Percentiles rank a stretch among this genome's conserved stretches.
phyloP scores from a whole-genome alignment of 345 rosid species.

The Hevea brasiliensis region DNA sequence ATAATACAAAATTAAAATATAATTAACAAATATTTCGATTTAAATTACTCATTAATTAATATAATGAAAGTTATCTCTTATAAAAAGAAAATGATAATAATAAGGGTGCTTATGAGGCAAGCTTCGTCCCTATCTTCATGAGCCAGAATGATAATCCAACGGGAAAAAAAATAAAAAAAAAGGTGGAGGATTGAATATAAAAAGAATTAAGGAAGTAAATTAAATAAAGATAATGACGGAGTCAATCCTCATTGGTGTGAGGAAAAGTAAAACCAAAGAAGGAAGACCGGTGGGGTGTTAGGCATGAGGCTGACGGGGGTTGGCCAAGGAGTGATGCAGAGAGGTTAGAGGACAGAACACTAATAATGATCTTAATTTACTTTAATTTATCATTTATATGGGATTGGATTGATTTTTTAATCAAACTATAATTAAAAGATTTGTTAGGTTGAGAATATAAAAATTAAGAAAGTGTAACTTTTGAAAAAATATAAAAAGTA shows the following conservation, averaged over 20 bases:
- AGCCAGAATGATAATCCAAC: neutral
- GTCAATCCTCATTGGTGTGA: conserved; percentile 32
- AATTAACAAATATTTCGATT: too few species aligned
- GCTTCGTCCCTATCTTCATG: neutral
- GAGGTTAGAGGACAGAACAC: conserved; percentile 11
- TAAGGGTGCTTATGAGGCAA: neutral
- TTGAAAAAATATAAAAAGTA: too few species aligned
- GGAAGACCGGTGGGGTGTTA: conserved; percentile 11
- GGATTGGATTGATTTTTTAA: too few species aligned
- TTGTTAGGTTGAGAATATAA: too few species aligned
- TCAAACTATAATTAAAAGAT: too few species aligned
- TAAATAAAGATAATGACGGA: conserved; percentile 16
- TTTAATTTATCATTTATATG: too few species aligned
- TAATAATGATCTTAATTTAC: neutral
- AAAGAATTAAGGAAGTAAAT: neutral
- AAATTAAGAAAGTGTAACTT: too few species aligned
- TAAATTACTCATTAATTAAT: too few species aligned
- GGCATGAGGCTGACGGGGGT: conserved; percentile 23
- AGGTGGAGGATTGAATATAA: too few species aligned
- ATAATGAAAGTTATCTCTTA: too few species aligned
- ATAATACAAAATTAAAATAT: too few species aligned
- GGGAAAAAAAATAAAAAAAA: neutral
- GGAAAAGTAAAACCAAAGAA: conserved; percentile 20
- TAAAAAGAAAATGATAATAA: too few species aligned
- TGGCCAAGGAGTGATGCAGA: conserved; percentile 16